Evolutionary conservation across 345 rosid species (phyloP), one percentile per base, ranked within the genome.

Genomic region (Populus nigra): DNA sequence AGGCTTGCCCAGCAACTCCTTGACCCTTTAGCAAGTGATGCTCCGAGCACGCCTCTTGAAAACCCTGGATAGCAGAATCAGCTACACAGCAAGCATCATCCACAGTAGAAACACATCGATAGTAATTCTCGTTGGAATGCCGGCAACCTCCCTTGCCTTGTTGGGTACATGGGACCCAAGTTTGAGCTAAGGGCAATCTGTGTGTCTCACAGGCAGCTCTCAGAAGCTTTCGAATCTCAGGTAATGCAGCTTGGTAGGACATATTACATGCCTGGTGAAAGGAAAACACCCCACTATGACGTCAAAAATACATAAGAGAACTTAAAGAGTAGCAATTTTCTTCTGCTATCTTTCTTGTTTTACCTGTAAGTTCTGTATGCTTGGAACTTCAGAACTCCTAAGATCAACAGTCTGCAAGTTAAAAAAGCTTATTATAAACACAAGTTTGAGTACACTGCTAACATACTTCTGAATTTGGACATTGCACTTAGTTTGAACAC

Each of bases 31-130:
- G 83, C 76, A 96, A 86, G 86, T 96, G 99, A 84, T 96, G 89
- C 85, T 92, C 99, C 12, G 97, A 96, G 86, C 97, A 96, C 69
- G 96, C 98, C 82, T 92, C 96, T 1, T 89, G 98, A 82, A 96
- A 96, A 71, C 78, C 86, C 35, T 73, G 85, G 77, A 89, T 81
- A 2, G 63, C 77, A 76, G 91, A 85, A 79, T 96, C 92, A 39
- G 83, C 88, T 39, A 92, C 78, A 18, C 84, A 87, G 86, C 93
- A 96, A 76, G 93, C 93, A 72, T 83, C 83, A 76, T 96, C 97
- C 13, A 92, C 87, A 1, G 99, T 91, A 61, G 99, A 96, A 72
- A 93, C 90, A 47, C 98, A 92, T 23, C 67, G 90, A 72, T 59
- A 57, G 61, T 89, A 90, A 87, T 91, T 95, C 85, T 93, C 90